A percentile compares a stretch with the other conserved stretches of the same genome.
Conservation (phyloP, 1,284 basidiomycete species). For the Schizophyllum commune region DNA sequence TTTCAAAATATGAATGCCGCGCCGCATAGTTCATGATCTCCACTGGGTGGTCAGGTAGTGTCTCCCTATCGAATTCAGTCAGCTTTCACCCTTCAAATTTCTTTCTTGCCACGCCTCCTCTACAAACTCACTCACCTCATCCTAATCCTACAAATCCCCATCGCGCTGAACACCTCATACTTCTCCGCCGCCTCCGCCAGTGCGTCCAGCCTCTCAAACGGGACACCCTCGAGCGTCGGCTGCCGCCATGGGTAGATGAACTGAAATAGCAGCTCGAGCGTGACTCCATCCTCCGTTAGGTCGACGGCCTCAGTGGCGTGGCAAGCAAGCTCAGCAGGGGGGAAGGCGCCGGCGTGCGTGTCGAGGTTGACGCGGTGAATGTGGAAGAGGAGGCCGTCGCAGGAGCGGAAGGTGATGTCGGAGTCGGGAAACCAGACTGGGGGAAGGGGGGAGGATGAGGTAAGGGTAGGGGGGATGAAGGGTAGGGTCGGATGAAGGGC, state of each 20-base stretch:
- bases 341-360: slow-evolving; percentile 12
- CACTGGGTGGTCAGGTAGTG: slow-evolving; percentile 10
- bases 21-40: slow-evolving; percentile 15
- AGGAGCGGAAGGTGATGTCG: slow-evolving; percentile 14
- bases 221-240: slow-evolving; percentile 17
- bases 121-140: slow-evolving; percentile 15
- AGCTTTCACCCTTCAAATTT: neutral
- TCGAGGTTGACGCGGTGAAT: slow-evolving; percentile 17
- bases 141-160: slow-evolving; percentile 20
- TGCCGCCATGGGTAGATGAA: slow-evolving; percentile 20
- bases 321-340: slow-evolving; percentile 3
- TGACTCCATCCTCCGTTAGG: slow-evolving; percentile 15
- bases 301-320: slow-evolving; percentile 12
- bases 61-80: slow-evolving; percentile 1
- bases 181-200: slow-evolving; percentile 24
- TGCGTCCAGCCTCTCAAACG: slow-evolving; percentile 14
- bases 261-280: slow-evolving; percentile 20
- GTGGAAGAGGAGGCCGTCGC: slow-evolving; percentile 13
- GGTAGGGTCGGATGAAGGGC: neutral
- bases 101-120: neutral
- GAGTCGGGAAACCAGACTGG: slow-evolving; percentile 12
- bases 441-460: no score
- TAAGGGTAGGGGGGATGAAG: neutral
- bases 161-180: slow-evolving; percentile 22
- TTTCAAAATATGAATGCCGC: slow-evolving; percentile 14